A percentile compares a stretch with the other conserved stretches of the same genome.
Conservation (phyloP, 208 protist genomes). For the Trypanosoma melophagium region DNA sequence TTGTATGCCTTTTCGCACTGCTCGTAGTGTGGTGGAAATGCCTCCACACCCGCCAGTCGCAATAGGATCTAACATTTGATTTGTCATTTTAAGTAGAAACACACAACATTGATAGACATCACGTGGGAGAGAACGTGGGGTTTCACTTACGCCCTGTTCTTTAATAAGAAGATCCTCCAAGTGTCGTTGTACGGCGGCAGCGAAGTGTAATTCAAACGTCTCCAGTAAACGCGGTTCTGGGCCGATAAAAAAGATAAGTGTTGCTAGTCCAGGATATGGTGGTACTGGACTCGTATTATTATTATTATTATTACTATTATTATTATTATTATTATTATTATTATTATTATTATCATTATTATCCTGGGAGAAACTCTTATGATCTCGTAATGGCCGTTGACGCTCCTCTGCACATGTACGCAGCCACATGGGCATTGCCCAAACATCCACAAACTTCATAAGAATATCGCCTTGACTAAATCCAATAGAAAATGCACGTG, state of each 20-base stretch:
- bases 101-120: slow-evolving; percentile 31
- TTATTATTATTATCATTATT: background rate
- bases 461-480: slow-evolving; percentile 29
- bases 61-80: slow-evolving; percentile 19
- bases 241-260: slow-evolving; percentile 26
- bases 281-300: background rate
- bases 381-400: no score
- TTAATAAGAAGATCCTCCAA: slow-evolving; percentile 7
- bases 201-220: slow-evolving; percentile 14
- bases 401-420: slow-evolving; percentile 53
- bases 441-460: slow-evolving; percentile 43
- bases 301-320: background rate
- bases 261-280: slow-evolving; percentile 10
- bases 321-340: background rate
- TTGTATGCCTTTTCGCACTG: slow-evolving; percentile 52
- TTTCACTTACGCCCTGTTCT: background rate
- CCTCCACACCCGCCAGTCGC: slow-evolving; percentile 11
- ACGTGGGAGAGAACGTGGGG: slow-evolving; percentile 12
- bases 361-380: background rate
- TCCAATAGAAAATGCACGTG: slow-evolving; percentile 31
- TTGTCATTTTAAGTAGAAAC: slow-evolving; percentile 22
- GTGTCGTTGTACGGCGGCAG: slow-evolving; percentile 6
- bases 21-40: slow-evolving; percentile 24
- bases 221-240: slow-evolving; percentile 9
- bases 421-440: slow-evolving; percentile 64